Base-by-base conservation (phyloP, 2,329 filamentous ascomycete species). In the Penicillium sp. region DNA sequence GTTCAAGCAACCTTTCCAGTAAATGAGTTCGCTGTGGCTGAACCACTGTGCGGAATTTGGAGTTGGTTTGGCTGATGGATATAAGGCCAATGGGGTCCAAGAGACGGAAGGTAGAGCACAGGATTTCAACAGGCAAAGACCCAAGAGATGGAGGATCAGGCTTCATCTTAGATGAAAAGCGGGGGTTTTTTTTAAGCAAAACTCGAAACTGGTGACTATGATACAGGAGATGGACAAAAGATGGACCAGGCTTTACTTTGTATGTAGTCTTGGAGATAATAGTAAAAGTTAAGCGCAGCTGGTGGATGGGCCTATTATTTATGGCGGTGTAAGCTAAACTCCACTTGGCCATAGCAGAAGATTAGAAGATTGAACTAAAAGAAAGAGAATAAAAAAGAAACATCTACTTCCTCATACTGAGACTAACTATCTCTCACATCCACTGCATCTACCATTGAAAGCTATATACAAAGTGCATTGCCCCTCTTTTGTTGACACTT, bases 381-480 rank as follows among this genome's bases (percentile, higher is more conserved):
- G 19, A 47, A 13, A 33, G 21, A 44, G 5, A 33, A 19, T 13
- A 12, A 39, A 23, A 19, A 19, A 35, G 3, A 17, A 31, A n/a
- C 44, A 49, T 49, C 27, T 33, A 49, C 52, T n/a, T 49, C 43
- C 13, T 33, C 13, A n/a, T 31, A 47, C 39, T 19, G 17, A 35
- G 6, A 42, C n/a, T 35, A 25, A 42, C n/a, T 35, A 25, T 31
- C 27, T 47, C 53, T 45, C 25, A 21, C 43, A 52, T 48, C 53
- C 49, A 58, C 53, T 43, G 59, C 52, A 58, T 60, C 55, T 62
- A 49, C 57, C 39, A 54, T 53, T 39, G 41, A 57, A 50, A 58
- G 49, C 39, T 65, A 65, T 63, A 56, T 65, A 62, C 62, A 61
- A 55, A 49, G 48, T 52, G 38, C 53, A 55, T 23, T 55, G 36